Evolutionary conservation across 257 asterid species (phyloP), one percentile per base, ranked within the genome.

Genomic region (Przewalskia tangutica): DNA sequence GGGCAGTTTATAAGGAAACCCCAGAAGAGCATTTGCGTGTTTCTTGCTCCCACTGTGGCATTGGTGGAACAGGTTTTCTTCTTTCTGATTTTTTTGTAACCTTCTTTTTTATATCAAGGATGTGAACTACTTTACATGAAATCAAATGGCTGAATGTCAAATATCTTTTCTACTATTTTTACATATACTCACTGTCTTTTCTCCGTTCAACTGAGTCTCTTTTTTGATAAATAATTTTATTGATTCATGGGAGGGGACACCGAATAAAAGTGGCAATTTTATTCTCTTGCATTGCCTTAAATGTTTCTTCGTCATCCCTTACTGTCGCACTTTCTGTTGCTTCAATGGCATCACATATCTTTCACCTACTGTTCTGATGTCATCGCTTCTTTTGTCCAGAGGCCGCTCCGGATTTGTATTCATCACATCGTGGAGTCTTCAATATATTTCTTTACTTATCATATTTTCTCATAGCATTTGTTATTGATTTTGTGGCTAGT

Each of bases 31-130:
- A 83, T 91, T 79, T 96, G 98, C 87, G 78, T 96, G 81, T 96
- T 96, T 87, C 97, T 96, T 84, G 99, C 99, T 71, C 98, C 98
- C 23, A 88, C 97, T 6, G 98, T 94, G 83, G 97, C 98, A 85
- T 83, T 96, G 88, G 99, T 92, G 81, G 90, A 94, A 84, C 99
- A 96, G 99, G 99, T 95, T 87, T 81, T 32, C 81, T 81, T 80
- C 78, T 51, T 48, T 36, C 58, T 75, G 9, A 71, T 65, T 64
- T 66, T 58, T 34, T 46, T 80, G 77, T 71, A 10, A 12, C 14
- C 60, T 75, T 73, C 1, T 20, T 46, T 71, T 23, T 75, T 8
- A 75, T 50, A 50, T 50, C 23, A 75, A 75, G 59, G 62, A 23
- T 50, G 62, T 23, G 40, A 50, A 71, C 79, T 23, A 50, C 20